Conservation (phyloP, 2,329 filamentous ascomycete species). For the Cercospora brassicicola region DNA sequence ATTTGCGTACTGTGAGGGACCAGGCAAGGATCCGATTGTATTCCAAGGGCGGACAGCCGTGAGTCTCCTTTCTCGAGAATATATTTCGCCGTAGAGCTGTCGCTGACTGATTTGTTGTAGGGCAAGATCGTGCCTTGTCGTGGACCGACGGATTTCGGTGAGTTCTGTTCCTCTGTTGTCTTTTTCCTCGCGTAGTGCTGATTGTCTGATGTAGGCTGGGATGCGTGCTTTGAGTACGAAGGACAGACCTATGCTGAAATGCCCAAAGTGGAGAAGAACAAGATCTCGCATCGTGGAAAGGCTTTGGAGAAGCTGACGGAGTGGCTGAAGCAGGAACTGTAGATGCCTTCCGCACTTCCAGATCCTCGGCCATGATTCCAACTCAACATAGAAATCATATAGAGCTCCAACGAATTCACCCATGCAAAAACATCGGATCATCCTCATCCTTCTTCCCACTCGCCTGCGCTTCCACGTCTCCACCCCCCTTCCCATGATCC, state of each 20-base stretch:
- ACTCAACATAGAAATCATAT: neutral
- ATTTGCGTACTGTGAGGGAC: constrained; percentile 86
- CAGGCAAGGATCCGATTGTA: constrained; percentile 76
- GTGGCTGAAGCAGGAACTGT: constrained; percentile 58
- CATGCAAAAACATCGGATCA: constrained; percentile 40
- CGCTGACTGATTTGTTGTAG: constrained; percentile 39
- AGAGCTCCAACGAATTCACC: constrained; percentile 23
- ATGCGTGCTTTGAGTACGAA: constrained; percentile 91
- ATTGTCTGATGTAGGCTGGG: constrained; percentile 70
- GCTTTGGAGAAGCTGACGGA: constrained; percentile 82
- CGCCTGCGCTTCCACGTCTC: constrained; percentile 31
- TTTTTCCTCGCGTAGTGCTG: neutral
- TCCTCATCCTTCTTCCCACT: constrained; percentile 37
- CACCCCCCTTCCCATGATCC: constrained; percentile 52
- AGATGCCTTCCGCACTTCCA: constrained; percentile 5
- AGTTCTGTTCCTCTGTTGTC: constrained; percentile 37
- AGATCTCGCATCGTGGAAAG: constrained; percentile 84
- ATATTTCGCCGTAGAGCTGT: neutral
- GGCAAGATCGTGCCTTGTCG: constrained; percentile 82
- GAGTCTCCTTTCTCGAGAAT: constrained; percentile 36
- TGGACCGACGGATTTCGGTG: constrained; percentile 80
- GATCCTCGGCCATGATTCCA: neutral
- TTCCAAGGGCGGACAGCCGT: constrained; percentile 90
- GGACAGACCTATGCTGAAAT: constrained; percentile 95
- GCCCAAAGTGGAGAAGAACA: constrained; percentile 83